Evolutionary conservation across 2,329 filamentous ascomycete genomes (phyloP), one percentile per base, ranked within the genome.

Genomic region (Phialemoniopsis sp.): DNA sequence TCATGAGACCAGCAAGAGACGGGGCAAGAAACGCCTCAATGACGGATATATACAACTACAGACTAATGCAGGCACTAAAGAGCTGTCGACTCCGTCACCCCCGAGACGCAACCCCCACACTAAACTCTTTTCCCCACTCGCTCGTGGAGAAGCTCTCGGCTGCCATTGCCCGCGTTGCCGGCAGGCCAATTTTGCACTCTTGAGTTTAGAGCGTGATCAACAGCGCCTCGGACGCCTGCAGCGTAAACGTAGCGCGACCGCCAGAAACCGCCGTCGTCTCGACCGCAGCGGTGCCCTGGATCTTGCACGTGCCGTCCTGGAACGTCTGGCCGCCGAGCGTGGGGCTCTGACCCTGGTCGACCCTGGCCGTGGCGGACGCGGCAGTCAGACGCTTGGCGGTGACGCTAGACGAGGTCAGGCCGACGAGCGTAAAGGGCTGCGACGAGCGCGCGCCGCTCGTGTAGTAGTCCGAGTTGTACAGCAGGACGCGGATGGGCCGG

Each of bases 181-280:
- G n/a, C n/a, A n/a, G n/a, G n/a, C n/a, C n/a, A n/a, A n/a, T n/a
- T n/a, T n/a, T n/a, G n/a, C n/a, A n/a, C n/a, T 26, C 21, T 26
- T 26, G 6, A 10, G 6, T 26, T 26, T 28, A 36, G 6, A 66
- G 39, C 48, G 61, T 59, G 12, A 65, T 50, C 33, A 66, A 43
- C 41, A 66, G 40, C 4, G 62, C 62, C 42, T 66, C 63, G 5
- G 55, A 58, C 17, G 59, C 62, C 5, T 37, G 43, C n/a, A 66
- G 47, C 2, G 46, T 54, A 34, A 66, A 59, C 0, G 46, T 61
- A 3, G 51, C 61, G 14, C 42, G 19, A 5, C 55, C 53, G 30
- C 37, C 34, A 37, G 16, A 34, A 8, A 52, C 49, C 32, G 15
- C 35, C 5, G 32, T 41, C 2, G 13, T 47, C 37, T 59, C 56